Evolutionary conservation across 1,284 basidiomycete species (phyloP), one percentile per base, ranked within the genome.

Genomic region (Volvariella volvacea): DNA sequence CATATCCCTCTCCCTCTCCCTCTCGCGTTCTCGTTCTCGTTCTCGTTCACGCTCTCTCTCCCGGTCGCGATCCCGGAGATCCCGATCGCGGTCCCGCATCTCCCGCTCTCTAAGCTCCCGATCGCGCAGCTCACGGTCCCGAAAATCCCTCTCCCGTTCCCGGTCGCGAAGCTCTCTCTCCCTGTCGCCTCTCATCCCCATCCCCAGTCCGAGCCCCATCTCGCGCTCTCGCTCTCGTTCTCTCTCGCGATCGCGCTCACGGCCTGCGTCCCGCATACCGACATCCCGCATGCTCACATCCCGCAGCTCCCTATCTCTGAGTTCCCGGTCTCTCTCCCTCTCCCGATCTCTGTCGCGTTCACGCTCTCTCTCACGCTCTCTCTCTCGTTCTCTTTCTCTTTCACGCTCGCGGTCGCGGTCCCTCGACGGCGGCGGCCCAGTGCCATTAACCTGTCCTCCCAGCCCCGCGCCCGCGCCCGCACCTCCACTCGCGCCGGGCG

Each of bases 1-100:
- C 51, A 28, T 41, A 28, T 28, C 49, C 38, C 48, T 37, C 17
- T 56, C 54, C 38, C 60, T 47, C 9, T 55, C 58, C 4, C 51
- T 39, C 34, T 52, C 54, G 31, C 43, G 49, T 28, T 51, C 44
- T 30, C 49, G 39, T 34, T 42, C 21, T 38, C 46, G 22, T 7
- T 51, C 49, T 10, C 45, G 45, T 33, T 33, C 52, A 15, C 17
- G 17, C 37, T 38, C 22, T 8, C 53, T 30, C 49, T 57, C 53
- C 14, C 50, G 48, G 4, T 41, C 39, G 6, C 37, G 37, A 3
- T 39, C 44, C 10, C 37, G 21, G 6, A 28, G 6, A 2, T 46
- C 45, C 12, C 45, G 30, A 6, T 28, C 25, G 25, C 25, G 25
- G 16, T 49, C 52, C 28, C 17, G 17, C 37, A 44, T 36, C 7